These are phyloP conservation scores for Fusarium gaditjirri DNA, from an alignment of 2,329 filamentous ascomycete species.

Conservation along the genomic window DNA sequence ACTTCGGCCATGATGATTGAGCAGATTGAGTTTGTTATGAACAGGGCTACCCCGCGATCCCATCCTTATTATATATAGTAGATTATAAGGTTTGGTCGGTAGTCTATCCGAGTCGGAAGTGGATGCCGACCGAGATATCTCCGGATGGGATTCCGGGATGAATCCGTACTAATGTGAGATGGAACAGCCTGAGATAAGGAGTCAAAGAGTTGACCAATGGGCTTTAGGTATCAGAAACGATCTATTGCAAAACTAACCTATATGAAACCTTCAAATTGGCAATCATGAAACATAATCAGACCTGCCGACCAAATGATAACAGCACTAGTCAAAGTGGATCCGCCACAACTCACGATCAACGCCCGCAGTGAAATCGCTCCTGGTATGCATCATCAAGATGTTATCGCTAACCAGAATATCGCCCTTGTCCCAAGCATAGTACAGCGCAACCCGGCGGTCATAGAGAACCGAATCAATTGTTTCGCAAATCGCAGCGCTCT, in stretches of 20 bases:
- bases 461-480: constrained; percentile 57
- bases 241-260: background rate
- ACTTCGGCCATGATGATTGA: constrained; percentile 39
- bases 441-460: constrained; percentile 61
- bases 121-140: background rate
- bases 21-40: accelerated
- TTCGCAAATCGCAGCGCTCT: constrained; percentile 52
- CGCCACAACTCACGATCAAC: constrained; percentile 60
- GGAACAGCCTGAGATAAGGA: background rate
- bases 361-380: constrained; percentile 57
- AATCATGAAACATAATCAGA: background rate
- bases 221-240: accelerated
- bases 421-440: constrained; percentile 64
- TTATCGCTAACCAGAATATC: constrained; percentile 66
- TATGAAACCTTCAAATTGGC: background rate
- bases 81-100: background rate
- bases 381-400: constrained; percentile 59
- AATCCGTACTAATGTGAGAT: background rate
- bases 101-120: constrained; percentile 21
- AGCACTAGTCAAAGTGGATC: constrained; percentile 57
- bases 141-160: background rate
- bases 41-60: background rate
- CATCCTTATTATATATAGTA: background rate
- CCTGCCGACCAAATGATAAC: background rate
- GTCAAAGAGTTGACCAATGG: accelerated